Base-by-base conservation (phyloP, 305 asterid species). In the Fraxinus baroniana region DNA sequence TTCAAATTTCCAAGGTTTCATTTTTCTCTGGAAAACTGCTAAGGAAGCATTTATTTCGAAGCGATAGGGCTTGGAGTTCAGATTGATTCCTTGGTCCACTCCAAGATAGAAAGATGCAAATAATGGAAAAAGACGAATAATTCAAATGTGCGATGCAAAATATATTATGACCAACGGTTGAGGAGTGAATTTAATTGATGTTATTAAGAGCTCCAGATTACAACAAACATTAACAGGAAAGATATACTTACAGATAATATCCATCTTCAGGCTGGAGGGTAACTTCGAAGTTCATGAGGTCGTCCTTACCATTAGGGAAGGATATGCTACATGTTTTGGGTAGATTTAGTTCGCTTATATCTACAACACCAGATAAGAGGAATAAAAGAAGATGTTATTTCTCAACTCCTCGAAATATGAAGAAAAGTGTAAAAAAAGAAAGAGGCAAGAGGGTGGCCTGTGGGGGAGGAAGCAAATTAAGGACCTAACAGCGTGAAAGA, bases 281-380 rank as follows among this genome's bases (percentile, higher is more conserved):
- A 52, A 52, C 62, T 52, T 52, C 62, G 8, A 52, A 52, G 62
- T 52, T 52, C 62, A 52, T 52, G 18, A 95, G 98, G 60, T 95
- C 99, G 49, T 95, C 99, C 87, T 91, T 95, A 79, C 99, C 99
- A 78, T 90, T 93, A 70, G 98, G 97, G 85, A 94, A 94, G 66
- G 98, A 57, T 36, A 95, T 95, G 88, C 83, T 90, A 87, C 98
- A 94, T 28, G 97, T 92, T 83, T 90, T 85, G 1, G 97, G 99
- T 74, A 95, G 93, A 86, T 94, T 95, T 71, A 94, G 89, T 79
- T 95, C 99, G 76, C 91, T 93, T 74, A 95, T 95, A 88, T 94
- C 99, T 95, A 82, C 88, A 89, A 4, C 7, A 17, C 62, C 22
- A 52, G 18, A 52, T 52, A 24, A 70, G 82, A 78, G 71, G 64